These are phyloP conservation scores for Butyriboletus appendiculatus DNA, from an alignment of 1,284 basidiomycete species.

Conservation along the genomic window DNA sequence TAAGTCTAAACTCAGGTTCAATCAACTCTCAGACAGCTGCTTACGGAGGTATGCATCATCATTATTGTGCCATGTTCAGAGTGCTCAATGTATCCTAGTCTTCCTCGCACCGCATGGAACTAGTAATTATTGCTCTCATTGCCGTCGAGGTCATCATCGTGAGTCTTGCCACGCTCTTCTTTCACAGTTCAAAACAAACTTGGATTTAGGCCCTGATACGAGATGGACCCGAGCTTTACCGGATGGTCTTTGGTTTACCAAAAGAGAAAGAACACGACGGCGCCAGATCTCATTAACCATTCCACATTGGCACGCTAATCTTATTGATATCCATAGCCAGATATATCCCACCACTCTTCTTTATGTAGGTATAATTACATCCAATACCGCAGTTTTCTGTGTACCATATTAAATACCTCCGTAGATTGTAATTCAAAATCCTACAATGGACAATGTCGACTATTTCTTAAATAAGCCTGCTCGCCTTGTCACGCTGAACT, in stretches of 20 bases:
- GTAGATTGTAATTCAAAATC: neutral
- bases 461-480: too few relatives aligned
- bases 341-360: conserved; percentile 10
- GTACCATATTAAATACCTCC: neutral
- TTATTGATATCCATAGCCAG: neutral
- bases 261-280: conserved; percentile 9
- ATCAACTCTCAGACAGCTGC: conserved; percentile 71
- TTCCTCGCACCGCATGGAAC: conserved; percentile 85
- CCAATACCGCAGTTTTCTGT: neutral
- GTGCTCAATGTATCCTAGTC: conserved; percentile 48
- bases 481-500: too few relatives aligned
- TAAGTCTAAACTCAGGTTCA: conserved; percentile 49
- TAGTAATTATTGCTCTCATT: conserved; percentile 88
- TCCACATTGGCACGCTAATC: neutral
- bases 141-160: conserved; percentile 90
- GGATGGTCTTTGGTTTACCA: conserved; percentile 27
- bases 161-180: conserved; percentile 40
- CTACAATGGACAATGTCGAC: too few relatives aligned
- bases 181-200: conserved; percentile 37
- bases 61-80: neutral
- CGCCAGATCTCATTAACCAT: conserved; percentile 7
- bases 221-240: conserved; percentile 34
- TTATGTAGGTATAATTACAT: conserved; percentile 4
- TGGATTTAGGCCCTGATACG: conserved; percentile 39
- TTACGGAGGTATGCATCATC: conserved; percentile 63